Conservation (phyloP, 768 basidiomycete species). For the Calocybe gangraenosa region DNA sequence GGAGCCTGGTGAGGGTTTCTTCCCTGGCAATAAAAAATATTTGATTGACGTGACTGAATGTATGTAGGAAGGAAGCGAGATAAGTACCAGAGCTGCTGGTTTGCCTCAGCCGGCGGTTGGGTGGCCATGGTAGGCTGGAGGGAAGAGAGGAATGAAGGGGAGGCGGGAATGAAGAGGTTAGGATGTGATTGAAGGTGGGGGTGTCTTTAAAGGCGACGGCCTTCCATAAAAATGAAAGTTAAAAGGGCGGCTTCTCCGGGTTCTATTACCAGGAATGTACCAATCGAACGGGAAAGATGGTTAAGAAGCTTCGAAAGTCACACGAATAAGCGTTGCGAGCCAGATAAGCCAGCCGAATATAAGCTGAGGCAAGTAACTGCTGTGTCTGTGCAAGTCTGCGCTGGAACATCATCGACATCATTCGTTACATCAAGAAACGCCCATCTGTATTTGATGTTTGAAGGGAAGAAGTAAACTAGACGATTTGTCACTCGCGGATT, state of each 20-base stretch:
- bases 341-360: slow-evolving; percentile 7
- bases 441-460: slow-evolving; percentile 12
- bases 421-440: slow-evolving; percentile 12
- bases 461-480: slow-evolving; percentile 1
- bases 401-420: slow-evolving; percentile 13
- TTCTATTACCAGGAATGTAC: slow-evolving; percentile 49
- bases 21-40: slow-evolving; percentile 43
- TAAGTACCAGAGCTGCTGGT: slow-evolving; percentile 65
- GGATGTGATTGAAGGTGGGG: slow-evolving; percentile 35
- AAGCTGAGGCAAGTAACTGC: slow-evolving; percentile 9
- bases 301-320: slow-evolving; percentile 38
- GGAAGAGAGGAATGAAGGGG: slow-evolving; percentile 19
- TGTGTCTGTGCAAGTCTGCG: slow-evolving; percentile 7
- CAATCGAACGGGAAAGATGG: slow-evolving; percentile 40
- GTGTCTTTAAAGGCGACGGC: slow-evolving; percentile 42
- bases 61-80: slow-evolving; percentile 7
- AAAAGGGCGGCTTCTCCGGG: slow-evolving; percentile 49
- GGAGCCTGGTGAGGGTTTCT: slow-evolving; percentile 56
- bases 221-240: slow-evolving; percentile 44
- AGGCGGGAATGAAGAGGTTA: slow-evolving; percentile 35
- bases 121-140: slow-evolving; percentile 46
- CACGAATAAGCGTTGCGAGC: slow-evolving; percentile 28
- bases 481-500: slow-evolving; percentile 21
- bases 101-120: slow-evolving; percentile 54
- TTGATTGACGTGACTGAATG: slow-evolving; percentile 11